Base-by-base conservation (phyloP, 2,329 filamentous ascomycete genomes). In the Nakataea oryzae region DNA sequence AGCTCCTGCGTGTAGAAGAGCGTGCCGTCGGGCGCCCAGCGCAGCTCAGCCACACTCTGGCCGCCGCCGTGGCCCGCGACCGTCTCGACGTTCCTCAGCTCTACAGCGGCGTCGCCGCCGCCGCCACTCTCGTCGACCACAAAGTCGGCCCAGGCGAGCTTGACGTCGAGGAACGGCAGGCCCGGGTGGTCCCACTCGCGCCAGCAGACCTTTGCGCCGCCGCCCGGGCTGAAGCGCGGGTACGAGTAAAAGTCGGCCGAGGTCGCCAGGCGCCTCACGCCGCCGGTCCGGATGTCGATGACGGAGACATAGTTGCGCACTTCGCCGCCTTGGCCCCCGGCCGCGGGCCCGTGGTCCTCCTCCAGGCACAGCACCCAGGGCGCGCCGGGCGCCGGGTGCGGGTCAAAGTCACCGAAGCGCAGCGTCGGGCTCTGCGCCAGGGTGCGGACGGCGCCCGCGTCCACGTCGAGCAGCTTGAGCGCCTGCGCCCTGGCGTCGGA, bases 141-240 rank as follows among this genome's bases (percentile, higher is more conserved):
- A 74, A 79, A 83, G 9, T 75, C 71, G 0, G 76, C 79, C 57
- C 74, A 66, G 66, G 75, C 76, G 1, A 84, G 67, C 62, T 77
- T 74, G 2, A 75, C 76, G 0, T 76, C 75, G 1, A 76, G 76
- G 72, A 81, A 84, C 0, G 80, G 79, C 71, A 84, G 76, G 59
- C 80, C 74, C 0, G 81, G 81, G 65, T 83, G 79, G 24, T 79
- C 71, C 81, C 81, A 85, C 63, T 84, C 77, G 14, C 80, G 71
- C 81, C 81, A 84, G n/a, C 71, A 74, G 29, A 83, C 65, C 59
- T 74, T 75, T 8, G 11, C 57, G n/a, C 69, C 72, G 1, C 79
- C 79, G 64, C 80, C 75, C 0, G 70, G 74, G 63, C 75, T 80
- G 65, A 79, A 83, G 21, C 75, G 75, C 0, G 81, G 80, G 27